These are phyloP conservation scores for Pseudoscleropodium purum DNA, from an alignment of 225 moss, liverwort and hornwort species.

Conservation along the genomic window DNA sequence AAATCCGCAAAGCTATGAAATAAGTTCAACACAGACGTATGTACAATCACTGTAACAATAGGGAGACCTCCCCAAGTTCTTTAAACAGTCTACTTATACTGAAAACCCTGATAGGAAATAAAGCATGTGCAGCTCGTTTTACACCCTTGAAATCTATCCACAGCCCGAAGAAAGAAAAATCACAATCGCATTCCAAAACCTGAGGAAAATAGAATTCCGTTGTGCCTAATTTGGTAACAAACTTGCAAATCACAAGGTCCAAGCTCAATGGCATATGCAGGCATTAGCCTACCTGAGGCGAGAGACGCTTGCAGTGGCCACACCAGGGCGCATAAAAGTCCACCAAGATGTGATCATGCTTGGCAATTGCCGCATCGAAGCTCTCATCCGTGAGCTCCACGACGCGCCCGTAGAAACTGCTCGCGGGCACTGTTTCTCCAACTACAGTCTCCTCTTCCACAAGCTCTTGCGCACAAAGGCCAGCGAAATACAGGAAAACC, in stretches of 20 bases:
- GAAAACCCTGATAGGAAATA: neutral
- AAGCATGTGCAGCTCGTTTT: neutral
- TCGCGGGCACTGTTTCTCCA: constrained; percentile 10
- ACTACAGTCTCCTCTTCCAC: neutral
- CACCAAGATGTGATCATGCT: constrained; percentile 68
- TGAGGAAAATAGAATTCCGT: neutral
- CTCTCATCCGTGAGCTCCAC: constrained; percentile 61
- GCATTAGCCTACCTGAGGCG: constrained; percentile 50
- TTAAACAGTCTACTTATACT: no score
- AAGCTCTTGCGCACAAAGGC: neutral
- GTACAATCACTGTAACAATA: neutral
- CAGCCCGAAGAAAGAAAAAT: neutral
- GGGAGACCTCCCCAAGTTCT: neutral
- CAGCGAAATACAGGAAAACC: neutral
- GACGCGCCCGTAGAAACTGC: constrained; percentile 38
- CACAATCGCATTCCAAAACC: neutral
- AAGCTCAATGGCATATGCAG: neutral
- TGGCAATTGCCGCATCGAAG: constrained; percentile 46
- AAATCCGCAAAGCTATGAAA: neutral
- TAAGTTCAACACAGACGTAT: neutral
- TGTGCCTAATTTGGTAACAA: neutral
- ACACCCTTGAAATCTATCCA: neutral
- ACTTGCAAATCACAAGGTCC: neutral
- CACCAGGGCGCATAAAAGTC: constrained; percentile 92
- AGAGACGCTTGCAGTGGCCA: constrained; percentile 66